These are phyloP conservation scores for Aspergillus quadricinctus DNA, from an alignment of 2,329 filamentous ascomycete genomes.

Conservation along the genomic window DNA sequence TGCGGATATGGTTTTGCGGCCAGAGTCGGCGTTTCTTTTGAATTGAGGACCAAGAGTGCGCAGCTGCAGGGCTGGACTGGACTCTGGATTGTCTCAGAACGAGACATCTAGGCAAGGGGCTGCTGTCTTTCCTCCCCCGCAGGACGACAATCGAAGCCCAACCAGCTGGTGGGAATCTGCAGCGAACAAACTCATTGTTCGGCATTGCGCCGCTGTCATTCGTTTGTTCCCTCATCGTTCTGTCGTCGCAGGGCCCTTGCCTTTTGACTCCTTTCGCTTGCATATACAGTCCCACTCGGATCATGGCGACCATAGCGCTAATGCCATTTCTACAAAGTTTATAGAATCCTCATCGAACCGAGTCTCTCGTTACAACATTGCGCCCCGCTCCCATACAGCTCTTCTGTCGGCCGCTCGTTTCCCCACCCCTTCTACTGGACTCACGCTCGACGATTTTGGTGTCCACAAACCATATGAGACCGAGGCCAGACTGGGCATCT, in stretches of 20 bases:
- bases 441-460: slow-evolving; percentile 4
- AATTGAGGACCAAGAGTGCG: slow-evolving; percentile 3
- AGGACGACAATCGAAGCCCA: slow-evolving; percentile 3
- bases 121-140: slow-evolving; percentile 6
- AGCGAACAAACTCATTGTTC: slow-evolving; percentile 32
- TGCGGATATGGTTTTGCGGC: slow-evolving; percentile 7
- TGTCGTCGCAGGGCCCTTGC: slow-evolving; percentile 14
- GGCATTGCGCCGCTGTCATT: slow-evolving; percentile 14
- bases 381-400: background rate
- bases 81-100: slow-evolving; percentile 11
- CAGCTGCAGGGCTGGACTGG: slow-evolving; percentile 7
- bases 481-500: slow-evolving; percentile 13
- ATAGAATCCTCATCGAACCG: slow-evolving; percentile 6
- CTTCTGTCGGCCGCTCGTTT: slow-evolving; percentile 12
- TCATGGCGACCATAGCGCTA: background rate
- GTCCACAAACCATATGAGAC: slow-evolving; percentile 25
- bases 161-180: slow-evolving; percentile 18
- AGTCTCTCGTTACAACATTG: slow-evolving; percentile 4
- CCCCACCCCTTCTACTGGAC: slow-evolving; percentile 1
- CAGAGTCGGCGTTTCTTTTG: slow-evolving; percentile 3
- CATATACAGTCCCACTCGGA: background rate
- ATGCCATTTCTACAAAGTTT: background rate
- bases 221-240: slow-evolving; percentile 8
- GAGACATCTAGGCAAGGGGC: slow-evolving; percentile 7
- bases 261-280: slow-evolving; percentile 12